Evolutionary conservation across 352 stramenopile genomes (phyloP), one percentile per base, ranked within the genome.

Genomic region (Phytopythium litorale): DNA sequence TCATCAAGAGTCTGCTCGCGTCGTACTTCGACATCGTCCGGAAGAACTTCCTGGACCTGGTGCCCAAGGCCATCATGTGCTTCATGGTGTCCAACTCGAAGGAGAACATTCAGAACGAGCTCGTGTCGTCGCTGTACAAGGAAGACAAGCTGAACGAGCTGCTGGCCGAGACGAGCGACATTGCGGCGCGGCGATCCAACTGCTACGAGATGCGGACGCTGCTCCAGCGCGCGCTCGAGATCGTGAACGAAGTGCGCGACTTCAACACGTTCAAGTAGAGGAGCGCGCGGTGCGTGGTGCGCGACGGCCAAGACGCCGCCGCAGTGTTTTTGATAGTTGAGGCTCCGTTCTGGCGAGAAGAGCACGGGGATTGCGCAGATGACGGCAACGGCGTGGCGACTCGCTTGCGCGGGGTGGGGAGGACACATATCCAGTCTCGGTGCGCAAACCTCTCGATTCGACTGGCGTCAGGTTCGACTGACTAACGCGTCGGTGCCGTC

Each of bases 1-100:
- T 99, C 58, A 99, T 99, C 72, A 99, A 99, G 84, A 98, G 84
- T 46, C 60, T 97, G 59, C 73, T 97, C 18, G 92, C 97, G 46
- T 98, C 94, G 1, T 99, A 99, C 83, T 99, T 99, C 65, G 96
- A 97, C 69, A 99, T 99, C 66, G 97, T 99, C 50, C 84, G 95
- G 53, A 99, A 99, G 85, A 99, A 98, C 75, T 99, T 99, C 74
- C 86, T 98, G 68, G 98, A 99, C 70, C 82, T 99, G 68, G 97
- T 99, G 43, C 97, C 98, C 7, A 99, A 99, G 79, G 96, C 97
- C n/a, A 99, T 99, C 70, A 99, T 99, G 96, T 97, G 94, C 81
- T 99, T 99, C 70, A 93, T 99, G 88, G 88, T 97, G 30, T 88
- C 87, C 28, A 69, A 95, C 71, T 85, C 97, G 38, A 98, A 98